Conservation (phyloP, 371 early-diverging fungal genomes). For the Synchytrium microbalum region DNA sequence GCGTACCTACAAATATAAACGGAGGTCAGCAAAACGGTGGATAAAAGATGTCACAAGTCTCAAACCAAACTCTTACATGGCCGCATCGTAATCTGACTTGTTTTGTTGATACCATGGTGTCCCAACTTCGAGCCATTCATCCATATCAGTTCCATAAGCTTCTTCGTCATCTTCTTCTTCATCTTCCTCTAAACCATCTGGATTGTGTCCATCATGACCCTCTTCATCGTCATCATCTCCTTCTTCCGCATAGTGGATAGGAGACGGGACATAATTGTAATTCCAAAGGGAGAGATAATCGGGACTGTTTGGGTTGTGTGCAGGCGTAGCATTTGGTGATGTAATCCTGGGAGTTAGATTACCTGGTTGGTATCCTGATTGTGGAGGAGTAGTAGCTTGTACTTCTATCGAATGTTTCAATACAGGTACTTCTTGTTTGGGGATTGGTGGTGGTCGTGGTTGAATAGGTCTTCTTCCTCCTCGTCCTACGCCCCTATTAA, state of each 20-base stretch:
- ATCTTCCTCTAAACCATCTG: neutral
- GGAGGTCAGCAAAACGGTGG: too few species aligned
- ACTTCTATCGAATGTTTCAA: neutral
- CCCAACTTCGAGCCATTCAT: neutral
- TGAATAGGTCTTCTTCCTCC: neutral
- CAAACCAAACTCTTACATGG: too few species aligned
- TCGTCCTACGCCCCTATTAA: too few species aligned
- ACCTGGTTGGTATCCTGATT: neutral
- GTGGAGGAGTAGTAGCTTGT: neutral
- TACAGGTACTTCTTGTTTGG: neutral
- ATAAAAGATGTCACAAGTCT: too few species aligned
- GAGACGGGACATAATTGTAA: neutral
- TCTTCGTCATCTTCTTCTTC: neutral
- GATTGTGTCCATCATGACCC: neutral
- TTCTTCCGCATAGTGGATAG: neutral
- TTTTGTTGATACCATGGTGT: neutral
- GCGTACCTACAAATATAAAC: too few species aligned
- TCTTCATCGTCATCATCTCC: neutral
- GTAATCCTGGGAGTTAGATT: neutral
- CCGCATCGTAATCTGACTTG: neutral
- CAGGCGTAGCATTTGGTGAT: neutral
- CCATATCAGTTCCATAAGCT: neutral
- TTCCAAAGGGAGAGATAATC: too few species aligned
- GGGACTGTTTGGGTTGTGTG: neutral
- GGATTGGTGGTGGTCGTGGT: neutral